Evolutionary conservation across 2,329 filamentous ascomycete genomes (phyloP).

Genomic region (Xenoacremonium recifei): DNA sequence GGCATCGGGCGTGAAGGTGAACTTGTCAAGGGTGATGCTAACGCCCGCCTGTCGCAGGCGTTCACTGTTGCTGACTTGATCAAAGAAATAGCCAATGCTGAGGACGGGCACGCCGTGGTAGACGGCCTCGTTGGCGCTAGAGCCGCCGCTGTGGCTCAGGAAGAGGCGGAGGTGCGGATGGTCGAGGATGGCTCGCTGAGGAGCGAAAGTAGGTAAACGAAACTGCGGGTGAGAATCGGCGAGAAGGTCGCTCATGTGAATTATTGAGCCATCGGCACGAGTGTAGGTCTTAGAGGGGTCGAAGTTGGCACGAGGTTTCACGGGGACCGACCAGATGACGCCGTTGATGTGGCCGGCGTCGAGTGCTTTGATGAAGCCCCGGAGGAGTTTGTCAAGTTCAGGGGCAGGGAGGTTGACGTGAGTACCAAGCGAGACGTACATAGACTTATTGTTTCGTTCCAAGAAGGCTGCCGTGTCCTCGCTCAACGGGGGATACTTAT

Average conservation of each 20-base stretch:
- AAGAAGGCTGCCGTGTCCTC: conserved; percentile 28
- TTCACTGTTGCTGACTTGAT: conserved; percentile 38
- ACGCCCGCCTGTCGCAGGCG: conserved; percentile 35
- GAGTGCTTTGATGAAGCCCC: conserved; percentile 27
- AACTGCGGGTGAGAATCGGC: conserved; percentile 27
- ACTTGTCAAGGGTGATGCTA: conserved; percentile 36
- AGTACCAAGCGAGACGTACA: conserved; percentile 43
- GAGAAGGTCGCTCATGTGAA: conserved; percentile 22
- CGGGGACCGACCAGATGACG: conserved; percentile 36
- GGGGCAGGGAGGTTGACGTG: conserved; percentile 33
- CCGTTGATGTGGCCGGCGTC: conserved; percentile 33
- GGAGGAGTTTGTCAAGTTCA: conserved; percentile 31
- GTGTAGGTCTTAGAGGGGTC: conserved; percentile 13
- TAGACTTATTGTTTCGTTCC: conserved; percentile 24
- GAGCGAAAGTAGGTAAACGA: conserved; percentile 34
- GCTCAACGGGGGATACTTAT: conserved; percentile 32
- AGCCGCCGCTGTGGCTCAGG: conserved; percentile 41
- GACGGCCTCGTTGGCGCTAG: conserved; percentile 39
- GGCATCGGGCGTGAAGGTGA: conserved; percentile 30
- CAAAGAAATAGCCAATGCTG: conserved; percentile 37
- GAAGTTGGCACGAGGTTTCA: conserved; percentile 22
- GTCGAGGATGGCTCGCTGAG: conserved; percentile 39
- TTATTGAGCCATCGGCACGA: conserved; percentile 9
- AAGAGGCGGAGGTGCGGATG: conserved; percentile 33
- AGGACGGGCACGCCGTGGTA: conserved; percentile 39